These are phyloP conservation scores for Colletotrichum sp. DNA, from an alignment of 2,329 filamentous ascomycete genomes.

Conservation along the genomic window DNA sequence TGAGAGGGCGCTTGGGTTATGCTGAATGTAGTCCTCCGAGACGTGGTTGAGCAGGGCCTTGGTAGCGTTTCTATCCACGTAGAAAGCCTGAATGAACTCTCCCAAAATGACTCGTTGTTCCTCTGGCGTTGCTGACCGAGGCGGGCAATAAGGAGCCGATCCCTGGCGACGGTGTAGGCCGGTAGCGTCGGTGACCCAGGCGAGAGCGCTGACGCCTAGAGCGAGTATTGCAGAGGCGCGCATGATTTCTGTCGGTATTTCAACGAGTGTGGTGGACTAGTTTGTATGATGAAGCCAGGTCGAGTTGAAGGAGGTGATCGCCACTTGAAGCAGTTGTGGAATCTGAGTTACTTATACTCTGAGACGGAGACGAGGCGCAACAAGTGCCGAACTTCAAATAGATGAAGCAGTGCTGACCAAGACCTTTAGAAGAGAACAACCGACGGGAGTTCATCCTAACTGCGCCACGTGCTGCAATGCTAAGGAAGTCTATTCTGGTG, in stretches of 20 bases:
- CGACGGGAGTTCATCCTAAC: conserved; percentile 2
- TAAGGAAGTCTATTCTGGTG: background rate
- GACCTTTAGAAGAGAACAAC: background rate
- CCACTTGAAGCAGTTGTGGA: background rate
- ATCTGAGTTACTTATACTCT: background rate
- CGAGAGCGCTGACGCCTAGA: background rate
- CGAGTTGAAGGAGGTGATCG: background rate
- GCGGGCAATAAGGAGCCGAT: conserved; percentile 7
- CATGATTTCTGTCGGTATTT: background rate
- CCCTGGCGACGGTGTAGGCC: background rate
- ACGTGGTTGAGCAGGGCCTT: conserved; percentile 13
- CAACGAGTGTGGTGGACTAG: background rate
- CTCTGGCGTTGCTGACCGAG: background rate
- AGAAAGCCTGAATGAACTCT: conserved; percentile 9
- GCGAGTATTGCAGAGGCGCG: background rate
- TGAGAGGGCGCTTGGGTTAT: conserved; percentile 16
- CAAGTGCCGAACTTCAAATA: background rate
- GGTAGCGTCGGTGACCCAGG: background rate
- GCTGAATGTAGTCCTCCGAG: conserved; percentile 17
- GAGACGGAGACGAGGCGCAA: background rate
- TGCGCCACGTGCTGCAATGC: background rate
- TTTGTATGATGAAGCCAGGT: too few relatives aligned
- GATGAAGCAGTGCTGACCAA: background rate
- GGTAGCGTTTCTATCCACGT: background rate
- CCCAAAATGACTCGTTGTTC: conserved; percentile 2